Percentiles rank a stretch among this genome's conserved stretches.
These are phyloP conservation scores for Trifolium dubium DNA, from an alignment of 306 rosid genomes.

Conservation along the genomic window DNA sequence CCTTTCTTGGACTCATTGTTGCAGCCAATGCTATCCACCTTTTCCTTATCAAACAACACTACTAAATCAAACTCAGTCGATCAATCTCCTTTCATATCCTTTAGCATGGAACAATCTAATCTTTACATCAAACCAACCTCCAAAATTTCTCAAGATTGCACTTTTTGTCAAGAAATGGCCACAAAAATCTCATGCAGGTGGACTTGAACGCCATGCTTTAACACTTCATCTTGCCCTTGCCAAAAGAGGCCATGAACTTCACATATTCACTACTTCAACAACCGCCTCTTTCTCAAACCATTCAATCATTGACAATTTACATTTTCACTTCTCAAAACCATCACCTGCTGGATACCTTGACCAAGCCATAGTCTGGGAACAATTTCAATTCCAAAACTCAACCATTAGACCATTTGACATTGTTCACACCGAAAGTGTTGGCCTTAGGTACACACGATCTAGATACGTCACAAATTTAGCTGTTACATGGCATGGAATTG, in stretches of 20 bases:
- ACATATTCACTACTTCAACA: slow-evolving; percentile 64
- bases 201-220: slow-evolving; percentile 78
- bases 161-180: slow-evolving; percentile 88
- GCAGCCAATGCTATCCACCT: slow-evolving; percentile 44
- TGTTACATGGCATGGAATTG: slow-evolving; percentile 75
- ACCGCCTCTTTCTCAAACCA: slow-evolving; percentile 44
- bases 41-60: slow-evolving; percentile 43
- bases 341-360: slow-evolving; percentile 71
- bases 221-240: slow-evolving; percentile 80
- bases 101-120: slow-evolving; percentile 64
- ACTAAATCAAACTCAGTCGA: slow-evolving; percentile 42
- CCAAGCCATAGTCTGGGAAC: slow-evolving; percentile 66
- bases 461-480: slow-evolving; percentile 52
- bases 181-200: slow-evolving; percentile 63
- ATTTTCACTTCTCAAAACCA: slow-evolving; percentile 72
- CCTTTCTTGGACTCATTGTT: slow-evolving; percentile 55
- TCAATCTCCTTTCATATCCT: slow-evolving; percentile 63
- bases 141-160: slow-evolving; percentile 62
- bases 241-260: slow-evolving; percentile 74
- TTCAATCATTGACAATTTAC: slow-evolving; percentile 39
- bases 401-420: slow-evolving; percentile 60
- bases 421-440: slow-evolving; percentile 72
- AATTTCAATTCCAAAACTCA: slow-evolving; percentile 66
- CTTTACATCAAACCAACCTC: slow-evolving; percentile 54
- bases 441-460: slow-evolving; percentile 63